phyloP scores from a whole-genome alignment of 2,329 filamentous ascomycete genomes.

The Pseudomassariella vexata region DNA sequence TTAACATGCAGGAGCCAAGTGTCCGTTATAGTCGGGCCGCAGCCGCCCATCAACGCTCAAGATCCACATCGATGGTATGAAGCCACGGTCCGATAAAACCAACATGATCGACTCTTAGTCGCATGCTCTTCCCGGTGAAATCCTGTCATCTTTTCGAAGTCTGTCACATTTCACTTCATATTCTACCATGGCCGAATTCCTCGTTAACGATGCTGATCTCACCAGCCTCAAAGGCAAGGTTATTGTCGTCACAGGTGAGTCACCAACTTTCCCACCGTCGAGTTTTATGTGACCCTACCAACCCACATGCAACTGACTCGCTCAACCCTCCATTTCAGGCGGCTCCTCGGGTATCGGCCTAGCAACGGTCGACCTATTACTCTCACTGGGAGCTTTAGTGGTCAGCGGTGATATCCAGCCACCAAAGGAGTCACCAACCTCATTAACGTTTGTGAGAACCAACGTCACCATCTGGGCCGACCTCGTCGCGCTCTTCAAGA shows the following conservation, averaged over 20 bases:
- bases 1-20: no score
- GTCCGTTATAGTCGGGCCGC: no score
- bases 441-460: conserved; percentile 35
- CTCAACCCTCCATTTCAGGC: conserved; percentile 26
- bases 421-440: conserved; percentile 19
- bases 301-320: no score
- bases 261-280: not conserved
- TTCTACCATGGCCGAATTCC: conserved; percentile 35
- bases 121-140: no score
- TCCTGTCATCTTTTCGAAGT: no score
- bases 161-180: not conserved
- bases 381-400: conserved; percentile 48
- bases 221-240: conserved; percentile 39
- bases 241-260: conserved; percentile 45
- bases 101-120: no score
- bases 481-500: conserved; percentile 44
- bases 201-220: conserved; percentile 38
- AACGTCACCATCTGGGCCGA: conserved; percentile 46
- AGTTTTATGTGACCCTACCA: not conserved
- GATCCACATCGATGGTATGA: no score
- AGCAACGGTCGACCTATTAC: conserved; percentile 44
- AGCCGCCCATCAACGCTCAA: no score
- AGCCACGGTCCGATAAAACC: no score
- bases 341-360: conserved; percentile 57
- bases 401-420: conserved; percentile 48